Conservation (phyloP, 2,329 filamentous ascomycete genomes). For the Aspergillus ruber region DNA sequence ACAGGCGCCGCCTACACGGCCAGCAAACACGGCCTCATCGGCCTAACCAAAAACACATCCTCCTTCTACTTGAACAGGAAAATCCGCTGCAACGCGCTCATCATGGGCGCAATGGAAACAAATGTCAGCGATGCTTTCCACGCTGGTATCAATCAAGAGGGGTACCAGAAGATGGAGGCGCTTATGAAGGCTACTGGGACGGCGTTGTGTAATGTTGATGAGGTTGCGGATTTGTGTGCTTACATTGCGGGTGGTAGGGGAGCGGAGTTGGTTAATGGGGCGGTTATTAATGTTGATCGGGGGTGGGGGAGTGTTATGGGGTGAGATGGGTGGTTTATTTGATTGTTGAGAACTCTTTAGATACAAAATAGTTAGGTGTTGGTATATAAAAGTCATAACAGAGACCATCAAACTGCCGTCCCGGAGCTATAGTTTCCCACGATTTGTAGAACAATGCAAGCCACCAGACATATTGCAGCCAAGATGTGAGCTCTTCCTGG, state of each 20-base stretch:
- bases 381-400: no score
- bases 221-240: conserved; percentile 23
- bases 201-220: conserved; percentile 17
- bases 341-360: no score
- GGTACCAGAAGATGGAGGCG: conserved; percentile 11
- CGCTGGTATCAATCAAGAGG: conserved; percentile 19
- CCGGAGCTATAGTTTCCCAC: no score
- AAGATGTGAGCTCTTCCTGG: no score
- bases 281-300: conserved; percentile 24
- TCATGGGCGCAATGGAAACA: conserved; percentile 51
- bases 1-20: conserved; percentile 47
- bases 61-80: conserved; percentile 50
- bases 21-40: conserved; percentile 50
- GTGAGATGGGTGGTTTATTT: no score
- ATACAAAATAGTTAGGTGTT: no score
- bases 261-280: conserved; percentile 22
- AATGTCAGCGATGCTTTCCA: conserved; percentile 47
- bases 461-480: no score
- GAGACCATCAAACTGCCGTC: no score
- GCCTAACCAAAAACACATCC: conserved; percentile 53
- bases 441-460: no score
- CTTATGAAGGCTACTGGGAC: conserved; percentile 11
- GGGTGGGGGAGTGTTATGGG: conserved; percentile 9
- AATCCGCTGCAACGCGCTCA: conserved; percentile 47
- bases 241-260: conserved; percentile 14